Conservation (phyloP, 1,139 yeast species). For the Yamadazyma triangularis region DNA sequence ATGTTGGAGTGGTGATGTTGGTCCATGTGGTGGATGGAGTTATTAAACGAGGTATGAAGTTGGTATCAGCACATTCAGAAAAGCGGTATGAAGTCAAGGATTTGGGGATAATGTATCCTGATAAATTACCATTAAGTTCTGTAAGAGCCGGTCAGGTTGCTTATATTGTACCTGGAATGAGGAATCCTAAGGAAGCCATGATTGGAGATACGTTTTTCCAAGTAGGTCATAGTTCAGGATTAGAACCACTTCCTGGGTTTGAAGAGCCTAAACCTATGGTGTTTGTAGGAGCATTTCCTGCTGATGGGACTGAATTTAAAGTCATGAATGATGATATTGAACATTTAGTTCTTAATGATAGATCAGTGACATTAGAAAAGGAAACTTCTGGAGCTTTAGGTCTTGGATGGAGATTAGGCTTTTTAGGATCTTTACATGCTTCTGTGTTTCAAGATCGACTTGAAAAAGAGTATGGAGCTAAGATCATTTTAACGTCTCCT, state of each 20-base stretch:
- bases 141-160: constrained; percentile 92
- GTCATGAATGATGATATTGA: constrained; percentile 86
- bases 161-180: constrained; percentile 91
- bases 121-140: constrained; percentile 56
- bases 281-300: constrained; percentile 96
- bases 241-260: constrained; percentile 86
- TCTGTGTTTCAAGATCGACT: constrained; percentile 89
- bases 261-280: constrained; percentile 98
- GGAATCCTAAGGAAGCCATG: constrained; percentile 76
- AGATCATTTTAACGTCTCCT: constrained; percentile 89
- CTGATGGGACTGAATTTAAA: constrained; percentile 88
- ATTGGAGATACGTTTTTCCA: constrained; percentile 89
- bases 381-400: constrained; percentile 95
- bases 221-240: constrained; percentile 53
- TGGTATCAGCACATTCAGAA: constrained; percentile 74
- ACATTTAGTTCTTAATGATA: constrained; percentile 82
- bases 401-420: constrained; percentile 96
- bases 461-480: constrained; percentile 91
- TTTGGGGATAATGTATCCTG: constrained; percentile 95
- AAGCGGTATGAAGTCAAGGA: constrained; percentile 83
- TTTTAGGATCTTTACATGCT: constrained; percentile 91
- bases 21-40: constrained; percentile 83
- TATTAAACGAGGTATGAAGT: constrained; percentile 67
- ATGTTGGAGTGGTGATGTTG: constrained; percentile 87
- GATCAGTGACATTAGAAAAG: constrained; percentile 83